phyloP scores from a whole-genome alignment of 176 grass and related monocot species.

The Panicum miliaceum region DNA sequence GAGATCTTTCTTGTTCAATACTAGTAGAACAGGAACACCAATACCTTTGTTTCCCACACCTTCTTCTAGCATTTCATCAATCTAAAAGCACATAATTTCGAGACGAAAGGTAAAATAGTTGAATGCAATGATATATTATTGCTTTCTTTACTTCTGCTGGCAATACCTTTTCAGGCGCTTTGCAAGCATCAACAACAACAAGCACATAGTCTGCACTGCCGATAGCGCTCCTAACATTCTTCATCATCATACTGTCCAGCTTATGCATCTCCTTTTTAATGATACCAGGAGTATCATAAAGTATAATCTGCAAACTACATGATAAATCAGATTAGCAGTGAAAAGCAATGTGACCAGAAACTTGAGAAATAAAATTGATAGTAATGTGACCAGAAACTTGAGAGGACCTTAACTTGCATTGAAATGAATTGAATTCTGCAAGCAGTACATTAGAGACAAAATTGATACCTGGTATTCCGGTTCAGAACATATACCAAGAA shows the following conservation, averaged over 20 bases:
- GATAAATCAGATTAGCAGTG: constrained; percentile 68
- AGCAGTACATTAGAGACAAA: constrained; percentile 44
- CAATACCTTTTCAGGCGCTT: constrained; percentile 73
- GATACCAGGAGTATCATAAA: constrained; percentile 94
- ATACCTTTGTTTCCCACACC: constrained; percentile 58
- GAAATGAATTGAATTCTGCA: not conserved
- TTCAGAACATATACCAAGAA: constrained; percentile 93
- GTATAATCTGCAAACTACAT: constrained; percentile 98
- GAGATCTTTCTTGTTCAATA: constrained; percentile 94
- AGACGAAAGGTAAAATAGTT: constrained; percentile 10
- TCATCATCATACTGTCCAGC: constrained; percentile 96
- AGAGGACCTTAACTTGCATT: not conserved
- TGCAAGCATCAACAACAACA: constrained; percentile 79
- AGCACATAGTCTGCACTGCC: constrained; percentile 85
- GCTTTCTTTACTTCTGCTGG: not conserved
- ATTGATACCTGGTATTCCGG: constrained; percentile 83
- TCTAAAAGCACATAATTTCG: constrained; percentile 45
- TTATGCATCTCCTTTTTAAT: constrained; percentile 91
- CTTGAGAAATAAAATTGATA: too few species aligned
- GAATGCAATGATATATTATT: not conserved
- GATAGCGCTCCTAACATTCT: constrained; percentile 79
- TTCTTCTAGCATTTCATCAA: constrained; percentile 85
- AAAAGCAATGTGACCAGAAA: not conserved
- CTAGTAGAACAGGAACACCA: constrained; percentile 66
- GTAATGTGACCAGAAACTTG: not conserved